Evolutionary conservation across 2,329 filamentous ascomycete genomes (phyloP), one percentile per base, ranked within the genome.

Genomic region (Tolypocladium inflatum): DNA sequence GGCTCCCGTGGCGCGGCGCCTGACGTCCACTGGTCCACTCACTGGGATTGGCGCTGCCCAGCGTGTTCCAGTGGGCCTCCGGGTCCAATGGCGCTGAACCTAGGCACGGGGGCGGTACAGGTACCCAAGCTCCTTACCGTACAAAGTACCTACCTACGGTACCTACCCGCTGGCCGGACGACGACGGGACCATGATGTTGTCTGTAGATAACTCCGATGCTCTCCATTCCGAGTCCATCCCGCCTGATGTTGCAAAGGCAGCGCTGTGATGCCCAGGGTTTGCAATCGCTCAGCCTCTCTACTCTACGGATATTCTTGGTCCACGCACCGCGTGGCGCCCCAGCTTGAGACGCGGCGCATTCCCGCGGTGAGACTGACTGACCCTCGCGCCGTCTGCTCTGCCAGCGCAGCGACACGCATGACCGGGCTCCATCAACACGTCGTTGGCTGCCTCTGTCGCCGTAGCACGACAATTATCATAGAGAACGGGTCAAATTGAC

Each of bases 291-390:
- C 23, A 15, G 43, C 43, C 17, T 48, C 21, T 17, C 26, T 23
- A 1, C 2, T 48, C 43, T 48, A 30, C 43, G 23, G 43, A 7
- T 30, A 30, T 17, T 23, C 26, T 15, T 19, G 45, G 26, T 2
- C 10, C 15, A 19, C 45, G 10, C 15, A 19, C 45, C 15, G 26
- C 23, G 45, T 50, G 45, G 45, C 23, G 15, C 45, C 45, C 45
- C 19, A 21, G n/a, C n/a, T 54, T 54, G 51, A 30, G 45, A 33
- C 45, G 45, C 26, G 51, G 51, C 51, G 53, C 53, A 52, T 21
- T 55, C 53, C 26, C 53, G 53, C 39, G 26, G 53, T 42, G 53
- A 55, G 53, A 55, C 53, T 42, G 53, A 55, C 53, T 42, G 23
- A 30, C 10, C 35, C 21, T 26, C 2, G 13, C 37, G 52, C 23